Conservation (phyloP, 192 early-diverging fungal species). For the Phycomyces nitens region DNA sequence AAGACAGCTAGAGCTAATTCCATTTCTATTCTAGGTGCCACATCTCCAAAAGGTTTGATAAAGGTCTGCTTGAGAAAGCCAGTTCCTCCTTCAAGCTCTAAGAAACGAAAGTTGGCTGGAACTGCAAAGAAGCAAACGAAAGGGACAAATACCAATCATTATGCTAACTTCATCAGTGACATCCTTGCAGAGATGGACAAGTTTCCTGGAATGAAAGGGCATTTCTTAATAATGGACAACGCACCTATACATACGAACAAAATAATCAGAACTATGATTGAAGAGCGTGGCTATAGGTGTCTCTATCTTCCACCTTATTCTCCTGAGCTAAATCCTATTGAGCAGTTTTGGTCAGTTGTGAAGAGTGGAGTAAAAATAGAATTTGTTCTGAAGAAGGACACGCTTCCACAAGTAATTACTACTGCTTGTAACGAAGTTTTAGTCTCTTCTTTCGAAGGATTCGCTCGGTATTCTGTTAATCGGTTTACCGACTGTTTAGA, state of each 20-base stretch:
- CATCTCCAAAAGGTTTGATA: slow-evolving; percentile 1
- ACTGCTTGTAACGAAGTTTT: neutral
- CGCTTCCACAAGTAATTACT: neutral
- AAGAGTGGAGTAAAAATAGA: slow-evolving; percentile 3
- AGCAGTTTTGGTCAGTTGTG: slow-evolving; percentile 23
- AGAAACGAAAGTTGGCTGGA: slow-evolving; percentile 14
- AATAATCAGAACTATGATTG: slow-evolving; percentile 3
- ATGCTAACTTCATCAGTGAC: neutral
- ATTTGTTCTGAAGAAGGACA: slow-evolving; percentile 7
- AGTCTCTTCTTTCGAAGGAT: neutral
- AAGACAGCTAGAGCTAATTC: neutral
- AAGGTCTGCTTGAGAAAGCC: slow-evolving; percentile 10
- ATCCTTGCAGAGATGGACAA: slow-evolving; percentile 16
- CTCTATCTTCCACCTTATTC: slow-evolving; percentile 18
- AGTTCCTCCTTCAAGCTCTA: slow-evolving; percentile 4
- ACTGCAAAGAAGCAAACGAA: slow-evolving; percentile 8
- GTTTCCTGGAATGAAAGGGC: slow-evolving; percentile 17
- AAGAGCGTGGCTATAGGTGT: neutral
- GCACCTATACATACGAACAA: slow-evolving; percentile 17
- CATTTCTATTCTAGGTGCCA: slow-evolving; percentile 8
- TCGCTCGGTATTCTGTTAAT: slow-evolving; percentile 1
- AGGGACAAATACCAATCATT: neutral
- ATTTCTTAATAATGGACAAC: slow-evolving; percentile 27
- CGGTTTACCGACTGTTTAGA: neutral
- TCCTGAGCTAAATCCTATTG: slow-evolving; percentile 24